phyloP scores from a whole-genome alignment of 345 rosid species.

The Euclidium syriacum region DNA sequence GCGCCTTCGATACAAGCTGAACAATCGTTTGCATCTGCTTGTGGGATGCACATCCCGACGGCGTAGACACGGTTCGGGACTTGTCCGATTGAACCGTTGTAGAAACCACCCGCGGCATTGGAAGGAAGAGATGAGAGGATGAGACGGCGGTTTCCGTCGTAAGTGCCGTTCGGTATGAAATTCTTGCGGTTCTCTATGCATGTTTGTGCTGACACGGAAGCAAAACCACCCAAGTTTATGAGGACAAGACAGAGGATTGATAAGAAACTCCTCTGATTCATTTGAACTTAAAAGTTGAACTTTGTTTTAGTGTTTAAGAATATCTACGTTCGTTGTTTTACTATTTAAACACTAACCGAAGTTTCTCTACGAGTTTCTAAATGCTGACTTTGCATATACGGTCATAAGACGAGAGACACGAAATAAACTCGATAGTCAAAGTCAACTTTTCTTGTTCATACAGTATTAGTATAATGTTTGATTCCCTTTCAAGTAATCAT shows the following conservation, averaged over 20 bases:
- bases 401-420: too few species aligned
- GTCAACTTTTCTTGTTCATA: too few species aligned
- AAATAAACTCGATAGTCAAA: too few species aligned
- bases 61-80: conserved; percentile 12
- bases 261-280: background rate
- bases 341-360: too few species aligned
- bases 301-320: too few species aligned
- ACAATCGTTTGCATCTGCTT: conserved; percentile 1
- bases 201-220: background rate
- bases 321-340: too few species aligned
- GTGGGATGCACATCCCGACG: conserved; percentile 14
- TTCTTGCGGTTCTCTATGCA: background rate
- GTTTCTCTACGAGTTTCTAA: too few species aligned
- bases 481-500: too few species aligned
- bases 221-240: background rate
- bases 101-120: conserved; percentile 16
- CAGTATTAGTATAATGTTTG: too few species aligned
- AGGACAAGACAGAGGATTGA: background rate
- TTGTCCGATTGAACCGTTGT: conserved; percentile 5
- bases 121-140: conserved; percentile 6
- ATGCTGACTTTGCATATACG: too few species aligned
- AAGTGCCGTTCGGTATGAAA: conserved; percentile 17
- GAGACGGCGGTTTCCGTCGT: conserved; percentile 11
- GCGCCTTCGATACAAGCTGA: background rate
- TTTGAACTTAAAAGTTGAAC: too few species aligned